Evolutionary conservation across 257 asterid species (phyloP).

Genomic region (Ocimum tenuiflorum): DNA sequence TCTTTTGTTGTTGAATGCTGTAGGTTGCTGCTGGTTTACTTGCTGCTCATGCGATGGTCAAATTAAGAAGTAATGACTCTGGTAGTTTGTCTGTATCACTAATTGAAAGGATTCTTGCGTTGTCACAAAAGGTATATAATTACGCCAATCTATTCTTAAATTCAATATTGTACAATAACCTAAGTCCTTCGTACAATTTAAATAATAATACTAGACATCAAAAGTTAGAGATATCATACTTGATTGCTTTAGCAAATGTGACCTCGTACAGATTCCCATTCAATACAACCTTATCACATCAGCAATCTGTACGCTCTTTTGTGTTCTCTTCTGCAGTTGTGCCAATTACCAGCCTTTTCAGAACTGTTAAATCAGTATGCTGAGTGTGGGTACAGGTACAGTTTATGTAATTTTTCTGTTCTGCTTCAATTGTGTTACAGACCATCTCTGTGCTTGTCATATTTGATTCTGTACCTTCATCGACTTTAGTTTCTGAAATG

Average conservation of each 20-base stretch:
- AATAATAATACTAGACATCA: constrained; percentile 1
- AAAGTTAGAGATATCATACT: background rate
- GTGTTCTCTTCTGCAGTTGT: constrained; percentile 42
- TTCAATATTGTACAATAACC: background rate
- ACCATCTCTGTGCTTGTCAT: background rate
- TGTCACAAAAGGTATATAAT: constrained; percentile 62
- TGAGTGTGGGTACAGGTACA: constrained; percentile 73
- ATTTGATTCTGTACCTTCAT: background rate
- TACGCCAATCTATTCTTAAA: background rate
- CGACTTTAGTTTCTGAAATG: background rate
- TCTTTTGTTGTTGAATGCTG: constrained; percentile 19
- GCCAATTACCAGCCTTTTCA: constrained; percentile 63
- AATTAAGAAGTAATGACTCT: constrained; percentile 48
- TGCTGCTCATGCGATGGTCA: constrained; percentile 61
- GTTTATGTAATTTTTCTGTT: constrained; percentile 13
- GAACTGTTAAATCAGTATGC: constrained; percentile 61
- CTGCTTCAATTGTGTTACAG: background rate
- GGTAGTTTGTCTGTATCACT: constrained; percentile 75
- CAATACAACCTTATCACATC: background rate
- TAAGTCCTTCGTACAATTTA: constrained; percentile 1
- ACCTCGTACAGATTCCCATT: background rate
- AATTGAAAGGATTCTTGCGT: constrained; percentile 37
- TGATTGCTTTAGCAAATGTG: background rate
- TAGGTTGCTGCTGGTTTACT: constrained; percentile 72
- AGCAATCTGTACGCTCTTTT: constrained; percentile 17